Evolutionary conservation across 345 rosid species (phyloP), one percentile per base, ranked within the genome.

Genomic region (Boechera retrofracta): DNA sequence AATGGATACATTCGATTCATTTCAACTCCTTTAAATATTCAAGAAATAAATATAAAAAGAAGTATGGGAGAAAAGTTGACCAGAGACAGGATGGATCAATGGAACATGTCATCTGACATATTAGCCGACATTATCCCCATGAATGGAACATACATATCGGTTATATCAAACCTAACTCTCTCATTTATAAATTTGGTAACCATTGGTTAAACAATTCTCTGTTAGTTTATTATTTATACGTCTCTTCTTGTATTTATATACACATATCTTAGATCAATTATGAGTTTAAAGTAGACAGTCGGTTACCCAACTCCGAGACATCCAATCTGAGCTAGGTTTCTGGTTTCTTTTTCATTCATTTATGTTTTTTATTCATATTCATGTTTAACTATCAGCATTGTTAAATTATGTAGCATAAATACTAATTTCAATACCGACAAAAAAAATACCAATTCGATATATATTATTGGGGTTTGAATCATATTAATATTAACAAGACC

Each of bases 51-150:
- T 13, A 41, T 6, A 13, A 18, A 44, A 56, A 57, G 9, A 42
- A 61, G 73, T 41, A 78, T 65, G 73, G 81, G 75, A 60, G 51
- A 51, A 53, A 67, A 66, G 44, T 67, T 67, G 77, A 78, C 58
- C 42, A 73, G 74, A 52, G 74, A 45, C 77, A 78, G 53, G 68
- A 60, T 67, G 71, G 82, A 77, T 65, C 73, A 77, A 58, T n/a
- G 32, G 60, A 73, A 73, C 82, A 73, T 79, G 82, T 65, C 69
- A 60, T 73, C 82, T 73, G 82, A 79, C 81, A 78, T 15, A 35
- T 24, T 52, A 67, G 82, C 74, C 74, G 82, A 79, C 78, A 67
- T 79, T 73, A 60, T 73, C 78, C 76, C 82, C 82, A 67, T 73
- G 78, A 59, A 73, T 67, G 82, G 67, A 79, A 79, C 78, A 79